Percentiles rank a stretch among this genome's conserved stretches.
Conservation (phyloP, 257 asterid genomes). For the Salvia hispanica region DNA sequence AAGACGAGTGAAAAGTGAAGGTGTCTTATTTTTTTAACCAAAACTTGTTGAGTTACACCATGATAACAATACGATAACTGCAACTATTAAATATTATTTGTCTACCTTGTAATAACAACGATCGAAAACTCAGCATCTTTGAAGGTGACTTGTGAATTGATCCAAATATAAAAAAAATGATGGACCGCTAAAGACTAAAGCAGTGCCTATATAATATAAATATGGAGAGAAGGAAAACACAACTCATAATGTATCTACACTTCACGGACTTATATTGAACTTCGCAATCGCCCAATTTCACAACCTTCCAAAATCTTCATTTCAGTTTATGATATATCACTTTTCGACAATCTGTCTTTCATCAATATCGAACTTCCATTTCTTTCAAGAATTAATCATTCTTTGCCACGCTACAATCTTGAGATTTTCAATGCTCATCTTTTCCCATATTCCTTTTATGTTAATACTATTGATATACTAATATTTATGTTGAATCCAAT, state of each 20-base stretch:
- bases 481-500: too few relatives aligned
- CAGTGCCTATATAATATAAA: background rate
- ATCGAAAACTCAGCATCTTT: background rate
- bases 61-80: too few relatives aligned
- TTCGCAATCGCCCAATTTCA: constrained; percentile 34
- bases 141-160: too few relatives aligned
- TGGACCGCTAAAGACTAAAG: background rate
- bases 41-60: too few relatives aligned
- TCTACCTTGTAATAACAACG: too few relatives aligned
- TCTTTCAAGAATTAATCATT: background rate
- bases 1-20: too few relatives aligned
- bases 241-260: background rate
- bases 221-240: background rate
- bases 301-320: constrained; percentile 48
- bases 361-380: constrained; percentile 17
- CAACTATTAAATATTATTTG: too few relatives aligned
- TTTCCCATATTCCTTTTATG: background rate
- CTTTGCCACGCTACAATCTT: constrained; percentile 2
- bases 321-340: constrained; percentile 4
- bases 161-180: background rate
- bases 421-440: background rate
- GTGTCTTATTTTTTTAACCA: too few relatives aligned
- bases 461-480: background rate
- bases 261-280: constrained; percentile 72
- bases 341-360: background rate